phyloP scores from a whole-genome alignment of 2,329 filamentous ascomycete genomes.

The Colletotrichum sp. region DNA sequence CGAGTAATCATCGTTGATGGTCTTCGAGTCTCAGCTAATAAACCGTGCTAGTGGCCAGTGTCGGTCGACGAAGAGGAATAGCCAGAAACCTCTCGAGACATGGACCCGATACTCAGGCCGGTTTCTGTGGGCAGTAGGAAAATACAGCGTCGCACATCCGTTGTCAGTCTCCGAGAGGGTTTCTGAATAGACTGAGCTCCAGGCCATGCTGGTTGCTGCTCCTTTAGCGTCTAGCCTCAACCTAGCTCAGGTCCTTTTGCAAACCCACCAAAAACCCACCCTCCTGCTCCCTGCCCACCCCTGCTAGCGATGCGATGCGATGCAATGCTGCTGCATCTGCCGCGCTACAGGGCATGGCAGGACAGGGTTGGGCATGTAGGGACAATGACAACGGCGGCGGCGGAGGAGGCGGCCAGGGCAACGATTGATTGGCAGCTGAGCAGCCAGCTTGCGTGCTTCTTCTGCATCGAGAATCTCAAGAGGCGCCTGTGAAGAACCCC shows the following conservation, averaged over 20 bases:
- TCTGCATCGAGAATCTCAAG: slow-evolving; percentile 16
- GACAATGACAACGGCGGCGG: slow-evolving; percentile 12
- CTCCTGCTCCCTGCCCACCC: neutral
- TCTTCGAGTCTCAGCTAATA: neutral
- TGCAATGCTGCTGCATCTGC: slow-evolving; percentile 23
- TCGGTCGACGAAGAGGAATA: neutral
- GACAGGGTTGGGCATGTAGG: slow-evolving; percentile 11
- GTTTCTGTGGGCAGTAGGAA: neutral
- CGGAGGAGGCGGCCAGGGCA: slow-evolving; percentile 3
- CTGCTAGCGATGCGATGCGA: slow-evolving; percentile 17
- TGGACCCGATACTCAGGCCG: neutral
- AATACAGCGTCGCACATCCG: neutral
- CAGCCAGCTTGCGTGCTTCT: slow-evolving; percentile 15
- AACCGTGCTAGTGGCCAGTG: neutral
- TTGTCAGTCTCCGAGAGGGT: neutral
- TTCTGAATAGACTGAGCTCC: neutral
- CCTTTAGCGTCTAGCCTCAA: slow-evolving; percentile 17
- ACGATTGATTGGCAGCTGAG: slow-evolving; percentile 10
- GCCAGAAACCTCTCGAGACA: neutral
- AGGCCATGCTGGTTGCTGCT: slow-evolving; percentile 4
- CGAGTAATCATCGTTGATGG: neutral
- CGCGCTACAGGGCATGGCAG: slow-evolving; percentile 21
- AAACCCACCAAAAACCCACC: slow-evolving; percentile 21
- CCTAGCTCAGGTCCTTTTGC: slow-evolving; percentile 23
- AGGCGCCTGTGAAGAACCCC: slow-evolving; percentile 7